These are phyloP conservation scores for Termitomyces bulborhizus DNA, from an alignment of 768 basidiomycete genomes.

Conservation along the genomic window DNA sequence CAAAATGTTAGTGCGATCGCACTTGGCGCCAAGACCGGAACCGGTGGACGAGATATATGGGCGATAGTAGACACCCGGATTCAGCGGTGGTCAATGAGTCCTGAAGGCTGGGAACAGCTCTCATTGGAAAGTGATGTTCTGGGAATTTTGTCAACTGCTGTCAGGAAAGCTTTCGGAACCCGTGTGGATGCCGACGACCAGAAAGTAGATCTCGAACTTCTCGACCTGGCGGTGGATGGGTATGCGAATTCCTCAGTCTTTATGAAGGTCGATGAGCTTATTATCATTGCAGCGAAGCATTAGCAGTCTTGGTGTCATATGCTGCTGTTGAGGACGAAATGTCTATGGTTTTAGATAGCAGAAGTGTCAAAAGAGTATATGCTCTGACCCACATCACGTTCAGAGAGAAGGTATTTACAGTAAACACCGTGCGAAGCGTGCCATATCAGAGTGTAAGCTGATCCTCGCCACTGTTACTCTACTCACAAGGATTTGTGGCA, in stretches of 20 bases:
- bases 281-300: constrained; percentile 32
- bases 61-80: constrained; percentile 59
- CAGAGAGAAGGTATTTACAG: constrained; percentile 33
- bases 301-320: constrained; percentile 65
- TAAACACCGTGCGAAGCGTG: constrained; percentile 48
- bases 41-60: constrained; percentile 55
- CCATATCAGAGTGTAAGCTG: constrained; percentile 73
- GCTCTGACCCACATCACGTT: constrained; percentile 49
- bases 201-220: constrained; percentile 63
- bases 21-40: constrained; percentile 35
- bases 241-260: constrained; percentile 16
- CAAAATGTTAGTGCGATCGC: constrained; percentile 65
- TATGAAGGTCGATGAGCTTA: background rate
- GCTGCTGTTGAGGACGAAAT: constrained; percentile 47
- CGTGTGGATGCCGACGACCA: constrained; percentile 32
- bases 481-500: constrained; percentile 18
- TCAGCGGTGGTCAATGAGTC: constrained; percentile 64
- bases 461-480: background rate
- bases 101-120: constrained; percentile 68
- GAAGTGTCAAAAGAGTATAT: constrained; percentile 56
- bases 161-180: constrained; percentile 36
- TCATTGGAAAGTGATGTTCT: constrained; percentile 51
- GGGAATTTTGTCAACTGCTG: constrained; percentile 36
- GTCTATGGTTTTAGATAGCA: constrained; percentile 28
- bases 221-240: constrained; percentile 64